Evolutionary conservation across 75 land plant genomes (phyloP), one percentile per base, ranked within the genome.

Genomic region (Sequoiadendron giganteum): DNA sequence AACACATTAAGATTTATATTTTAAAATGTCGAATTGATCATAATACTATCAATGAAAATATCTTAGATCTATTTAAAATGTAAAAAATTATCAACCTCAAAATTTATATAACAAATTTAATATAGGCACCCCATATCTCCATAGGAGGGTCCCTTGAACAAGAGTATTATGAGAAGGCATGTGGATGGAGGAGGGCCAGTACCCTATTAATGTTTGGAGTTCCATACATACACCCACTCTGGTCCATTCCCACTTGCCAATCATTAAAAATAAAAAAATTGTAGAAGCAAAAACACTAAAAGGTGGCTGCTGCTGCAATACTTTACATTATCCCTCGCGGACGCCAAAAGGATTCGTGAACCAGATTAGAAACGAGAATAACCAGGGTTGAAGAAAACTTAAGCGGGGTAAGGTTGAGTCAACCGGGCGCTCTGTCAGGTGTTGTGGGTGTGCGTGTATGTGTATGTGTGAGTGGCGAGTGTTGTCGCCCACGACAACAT

Each of bases 301-400:
- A 19, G 48, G 9, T 81, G 18, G 48, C 45, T n/a, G 48, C 83
- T 10, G 18, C 28, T 5, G 0, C 25, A 40, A 81, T 81, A 81
- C 83, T 81, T 81, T 81, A 81, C 83, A 81, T 45, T 81, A 81
- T 81, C 83, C 83, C 83, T 81, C 83, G 83, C 83, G 83, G 83
- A 81, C 83, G 83, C 83, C 83, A 81, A 81, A 81, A 81, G 2
- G 45, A 45, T 81, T 81, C 8, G 83, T 42, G 48, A 81, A 81
- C 49, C 83, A 15, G 83, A 81, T 81, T 81, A 28, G n/a, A 81
- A 10, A 81, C n/a, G 49, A 81, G 28, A 49, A n/a, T 28, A 72
- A 72, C 32, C 76, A 30, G 76, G 32, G 21, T 19, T 52, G 11
- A 10, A 52, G 54, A 52, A 48, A 10, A 48, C 49, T 48, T 10